Base-by-base conservation (phyloP, 139 green algal genomes). In the Chlamydomonas schloesseri region DNA sequence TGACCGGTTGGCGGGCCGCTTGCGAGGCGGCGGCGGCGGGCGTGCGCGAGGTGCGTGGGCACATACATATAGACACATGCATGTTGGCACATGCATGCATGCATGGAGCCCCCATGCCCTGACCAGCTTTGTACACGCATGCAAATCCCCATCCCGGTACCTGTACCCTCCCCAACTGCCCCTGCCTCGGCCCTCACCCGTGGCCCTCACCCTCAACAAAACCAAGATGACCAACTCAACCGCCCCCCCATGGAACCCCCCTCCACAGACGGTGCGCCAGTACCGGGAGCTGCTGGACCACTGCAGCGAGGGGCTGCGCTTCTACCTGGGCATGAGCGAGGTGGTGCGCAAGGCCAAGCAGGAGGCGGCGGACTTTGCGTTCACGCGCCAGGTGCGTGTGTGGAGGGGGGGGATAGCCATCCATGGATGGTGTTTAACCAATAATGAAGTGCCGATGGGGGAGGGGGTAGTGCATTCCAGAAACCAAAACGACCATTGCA, bases 281-380 rank as follows among this genome's bases (percentile, higher is more conserved):
- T 98, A 94, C 90, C 87, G 87, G 34, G 95, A 98, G 84, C 86
- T 98, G 77, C 88, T 92, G 47, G 86, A 92, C 64, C 89, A 92
- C 89, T 83, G 84, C 81, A 69, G 28, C n/a, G 89, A 92, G 88
- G 96, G 96, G 10, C 88, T 98, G 86, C 89, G 95, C 75, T 98
- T 98, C 86, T 98, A 98, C 93, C 93, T 95, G 74, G 93, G 92
- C 76, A 93, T 97, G 89, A 76, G 60, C n/a, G 94, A 98, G 62
- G 93, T 94, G 65, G 95, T 99, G 62, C 89, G 83, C 24, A 84
- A 89, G 29, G 87, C 96, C 87, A 82, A 89, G 78, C 96, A 98
- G 93, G 96, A 98, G 88, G 92, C 89, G 36, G 91, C 93, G 31
- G 96, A 98, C 90, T 96, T 94, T 36, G 86, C 83, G 50, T 92